Conservation (phyloP, 345 rosid genomes). For the Dovyalis caffra region DNA sequence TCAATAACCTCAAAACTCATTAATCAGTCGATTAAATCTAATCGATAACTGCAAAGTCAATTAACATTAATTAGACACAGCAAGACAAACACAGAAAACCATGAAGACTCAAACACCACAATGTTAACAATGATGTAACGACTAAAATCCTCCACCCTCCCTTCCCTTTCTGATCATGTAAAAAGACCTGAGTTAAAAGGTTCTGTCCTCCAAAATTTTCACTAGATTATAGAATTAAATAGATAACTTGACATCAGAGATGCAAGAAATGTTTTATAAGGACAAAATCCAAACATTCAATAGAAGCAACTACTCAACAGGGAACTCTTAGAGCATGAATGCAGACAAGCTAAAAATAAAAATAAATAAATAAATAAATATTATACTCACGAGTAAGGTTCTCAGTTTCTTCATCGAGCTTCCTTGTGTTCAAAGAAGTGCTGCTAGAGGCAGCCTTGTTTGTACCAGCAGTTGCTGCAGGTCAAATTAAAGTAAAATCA, state of each 20-base stretch:
- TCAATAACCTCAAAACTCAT: too few species aligned
- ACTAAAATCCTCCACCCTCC: too few species aligned
- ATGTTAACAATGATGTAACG: too few species aligned
- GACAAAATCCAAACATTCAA: too few species aligned
- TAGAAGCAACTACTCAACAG: too few species aligned
- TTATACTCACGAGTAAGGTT: constrained; percentile 76
- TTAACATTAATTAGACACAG: not conserved
- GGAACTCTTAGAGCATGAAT: not conserved
- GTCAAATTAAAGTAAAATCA: not conserved
- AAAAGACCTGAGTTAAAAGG: too few species aligned
- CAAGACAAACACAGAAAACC: not conserved
- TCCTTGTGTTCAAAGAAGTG: constrained; percentile 86
- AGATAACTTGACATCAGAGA: too few species aligned
- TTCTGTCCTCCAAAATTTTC: too few species aligned
- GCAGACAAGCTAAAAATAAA: not conserved
- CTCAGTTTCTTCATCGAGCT: constrained; percentile 94
- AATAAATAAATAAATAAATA: not conserved
- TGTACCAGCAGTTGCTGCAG: constrained; percentile 76
- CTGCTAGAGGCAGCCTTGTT: constrained; percentile 94
- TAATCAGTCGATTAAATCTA: too few species aligned
- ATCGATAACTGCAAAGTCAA: not conserved
- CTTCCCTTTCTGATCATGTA: too few species aligned
- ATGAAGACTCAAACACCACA: not conserved
- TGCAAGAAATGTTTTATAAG: too few species aligned
- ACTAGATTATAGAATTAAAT: too few species aligned